Conservation (phyloP, 2,329 filamentous ascomycete genomes). For the Ceratocystis variospora region DNA sequence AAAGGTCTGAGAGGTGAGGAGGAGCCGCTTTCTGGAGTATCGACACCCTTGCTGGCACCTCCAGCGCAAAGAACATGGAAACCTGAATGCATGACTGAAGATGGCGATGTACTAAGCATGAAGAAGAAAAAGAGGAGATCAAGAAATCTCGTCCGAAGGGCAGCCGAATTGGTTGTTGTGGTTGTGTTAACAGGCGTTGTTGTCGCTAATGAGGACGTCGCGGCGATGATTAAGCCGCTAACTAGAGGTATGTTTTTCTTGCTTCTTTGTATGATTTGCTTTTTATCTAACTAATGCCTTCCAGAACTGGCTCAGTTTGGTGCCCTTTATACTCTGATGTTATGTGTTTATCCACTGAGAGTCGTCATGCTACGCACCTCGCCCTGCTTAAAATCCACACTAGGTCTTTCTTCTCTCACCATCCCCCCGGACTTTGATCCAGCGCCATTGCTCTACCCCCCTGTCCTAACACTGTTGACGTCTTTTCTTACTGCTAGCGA, state of each 20-base stretch:
- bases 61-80: slow-evolving; percentile 31
- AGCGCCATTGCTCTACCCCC: slow-evolving; percentile 78
- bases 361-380: slow-evolving; percentile 37
- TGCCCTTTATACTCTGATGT: slow-evolving; percentile 29
- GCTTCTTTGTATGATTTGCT: not conserved
- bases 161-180: slow-evolving; percentile 40
- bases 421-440: slow-evolving; percentile 76
- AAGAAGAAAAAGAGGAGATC: slow-evolving; percentile 28
- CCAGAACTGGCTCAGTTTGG: slow-evolving; percentile 33
- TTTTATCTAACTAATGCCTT: slow-evolving; percentile 7
- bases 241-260: not conserved
- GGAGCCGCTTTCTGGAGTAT: slow-evolving; percentile 39
- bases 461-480: slow-evolving; percentile 60
- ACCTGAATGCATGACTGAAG: not conserved
- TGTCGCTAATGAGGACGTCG: slow-evolving; percentile 33
- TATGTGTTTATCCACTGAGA: slow-evolving; percentile 46
- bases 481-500: slow-evolving; percentile 58
- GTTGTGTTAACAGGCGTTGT: slow-evolving; percentile 37
- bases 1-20: slow-evolving; percentile 61
- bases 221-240: not conserved
- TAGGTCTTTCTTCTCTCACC: slow-evolving; percentile 29
- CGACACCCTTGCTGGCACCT: slow-evolving; percentile 40
- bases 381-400: slow-evolving; percentile 28
- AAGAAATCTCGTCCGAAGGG: slow-evolving; percentile 39
- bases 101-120: slow-evolving; percentile 17